A percentile compares a stretch with the other conserved stretches of the same genome.
Conservation (phyloP, 2,329 filamentous ascomycete genomes). For the Parascedosporium putredinis region DNA sequence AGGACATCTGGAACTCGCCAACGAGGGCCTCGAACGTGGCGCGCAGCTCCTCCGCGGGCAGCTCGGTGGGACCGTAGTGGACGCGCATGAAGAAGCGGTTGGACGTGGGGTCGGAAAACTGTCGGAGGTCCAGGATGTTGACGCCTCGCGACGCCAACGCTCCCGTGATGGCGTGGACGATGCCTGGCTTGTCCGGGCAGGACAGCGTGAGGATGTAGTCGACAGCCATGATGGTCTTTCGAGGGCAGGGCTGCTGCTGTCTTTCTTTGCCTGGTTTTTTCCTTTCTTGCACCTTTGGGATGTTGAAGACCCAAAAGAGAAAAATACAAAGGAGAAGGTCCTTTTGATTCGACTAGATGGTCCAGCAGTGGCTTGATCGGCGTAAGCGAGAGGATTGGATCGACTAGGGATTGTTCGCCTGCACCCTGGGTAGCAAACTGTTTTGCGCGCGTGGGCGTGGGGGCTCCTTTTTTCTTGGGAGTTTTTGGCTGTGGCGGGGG, state of each 20-base stretch:
- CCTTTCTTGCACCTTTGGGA: background rate
- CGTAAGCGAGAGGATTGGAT: too few species aligned
- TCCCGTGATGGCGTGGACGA: slow-evolving; percentile 74
- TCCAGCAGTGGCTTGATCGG: too few species aligned
- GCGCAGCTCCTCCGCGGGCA: slow-evolving; percentile 36
- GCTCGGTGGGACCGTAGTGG: slow-evolving; percentile 55
- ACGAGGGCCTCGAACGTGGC: slow-evolving; percentile 52
- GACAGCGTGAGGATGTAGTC: slow-evolving; percentile 71
- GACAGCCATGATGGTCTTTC: slow-evolving; percentile 23
- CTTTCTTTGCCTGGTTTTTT: background rate
- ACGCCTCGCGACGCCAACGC: slow-evolving; percentile 62
- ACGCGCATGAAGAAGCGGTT: slow-evolving; percentile 82
- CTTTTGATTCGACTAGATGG: too few species aligned
- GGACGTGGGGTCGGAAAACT: slow-evolving; percentile 67
- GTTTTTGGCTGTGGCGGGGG: too few species aligned
- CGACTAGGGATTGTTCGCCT: too few species aligned
- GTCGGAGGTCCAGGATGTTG: slow-evolving; percentile 77
- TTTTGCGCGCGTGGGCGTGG: too few species aligned
- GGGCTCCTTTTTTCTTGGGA: too few species aligned
- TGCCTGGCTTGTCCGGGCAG: slow-evolving; percentile 75
- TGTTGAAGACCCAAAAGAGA: too few species aligned
- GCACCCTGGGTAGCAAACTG: too few species aligned
- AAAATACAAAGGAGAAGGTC: too few species aligned
- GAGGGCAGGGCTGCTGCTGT: background rate
- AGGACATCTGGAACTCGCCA: slow-evolving; percentile 55